Percentiles rank a stretch among this genome's conserved stretches.
These are phyloP conservation scores for Trichoderma parareesei DNA, from an alignment of 495 filamentous ascomycete genomes.

Conservation along the genomic window DNA sequence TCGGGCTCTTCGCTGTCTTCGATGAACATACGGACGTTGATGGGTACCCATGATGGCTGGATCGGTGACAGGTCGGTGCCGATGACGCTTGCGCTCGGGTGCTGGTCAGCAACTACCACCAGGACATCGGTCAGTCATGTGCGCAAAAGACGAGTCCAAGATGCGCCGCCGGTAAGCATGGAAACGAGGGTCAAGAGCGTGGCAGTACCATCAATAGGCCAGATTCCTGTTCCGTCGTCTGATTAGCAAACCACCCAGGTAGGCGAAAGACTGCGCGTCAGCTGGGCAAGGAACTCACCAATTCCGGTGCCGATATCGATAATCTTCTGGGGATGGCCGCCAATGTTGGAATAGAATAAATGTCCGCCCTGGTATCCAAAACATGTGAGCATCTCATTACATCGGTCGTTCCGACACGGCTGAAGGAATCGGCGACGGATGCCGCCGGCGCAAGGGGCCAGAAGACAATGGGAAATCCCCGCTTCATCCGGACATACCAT, in stretches of 20 bases:
- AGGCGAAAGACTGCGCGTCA: neutral
- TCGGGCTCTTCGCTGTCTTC: slow-evolving; percentile 37
- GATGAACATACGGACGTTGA: slow-evolving; percentile 34
- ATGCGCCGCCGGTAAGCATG: slow-evolving; percentile 2
- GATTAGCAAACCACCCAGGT: neutral
- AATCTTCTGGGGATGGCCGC: slow-evolving; percentile 31
- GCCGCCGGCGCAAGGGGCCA: neutral
- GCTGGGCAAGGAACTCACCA: slow-evolving; percentile 18
- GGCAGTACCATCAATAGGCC: slow-evolving; percentile 36
- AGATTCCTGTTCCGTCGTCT: slow-evolving; percentile 33
- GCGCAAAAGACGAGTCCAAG: neutral
- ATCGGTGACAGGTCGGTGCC: slow-evolving; percentile 31
- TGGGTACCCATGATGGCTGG: slow-evolving; percentile 33
- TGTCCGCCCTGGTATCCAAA: slow-evolving; percentile 33
- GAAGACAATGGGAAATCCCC: neutral
- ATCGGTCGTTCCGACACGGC: neutral
- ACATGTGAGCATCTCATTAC: slow-evolving; percentile 20
- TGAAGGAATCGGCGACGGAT: neutral
- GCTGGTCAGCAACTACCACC: slow-evolving; percentile 30
- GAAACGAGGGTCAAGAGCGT: neutral
- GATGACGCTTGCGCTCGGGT: slow-evolving; percentile 28
- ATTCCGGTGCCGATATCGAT: slow-evolving; percentile 49
- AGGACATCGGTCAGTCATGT: neutral
- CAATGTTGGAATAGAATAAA: slow-evolving; percentile 37
- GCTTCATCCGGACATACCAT: slow-evolving; percentile 13